Base-by-base conservation (phyloP, 805 yeast genomes). In the Sugiyamaella lignohabitans region DNA sequence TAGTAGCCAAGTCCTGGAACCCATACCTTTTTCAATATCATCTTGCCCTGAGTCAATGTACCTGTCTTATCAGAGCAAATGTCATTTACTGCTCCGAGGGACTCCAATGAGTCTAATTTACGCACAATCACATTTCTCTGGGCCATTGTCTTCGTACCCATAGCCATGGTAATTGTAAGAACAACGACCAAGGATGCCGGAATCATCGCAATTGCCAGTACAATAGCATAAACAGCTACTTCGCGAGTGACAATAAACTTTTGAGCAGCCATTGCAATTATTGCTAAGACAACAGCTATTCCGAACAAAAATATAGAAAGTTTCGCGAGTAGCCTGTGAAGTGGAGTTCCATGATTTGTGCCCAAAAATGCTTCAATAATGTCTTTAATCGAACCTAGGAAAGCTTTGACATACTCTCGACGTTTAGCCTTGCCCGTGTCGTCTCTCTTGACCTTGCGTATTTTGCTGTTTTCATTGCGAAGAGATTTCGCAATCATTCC, bases 171-270 rank as follows among this genome's bases (percentile, higher is more conserved):
- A 53, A 84, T 83, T n/a, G 93, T 84, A 50, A 84, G 72, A 20
- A 84, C 93, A 19, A 84, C 93, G 51, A 83, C 82, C 56, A 84
- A 71, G 0, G 89, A 80, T 2, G 88, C 83, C 2, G 93, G 93
- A 53, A 84, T 84, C 87, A 84, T 84, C 3, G 89, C 79, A 41
- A 84, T 68, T 58, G 84, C 85, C 41, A 84, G 89, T 67, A 94
- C 87, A 58, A 87, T 82, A 21, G 96, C 95, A 60, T 87, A 87
- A 42, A 87, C 80, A 11, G 94, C 95, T 32, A 87, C 93, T 55
- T 86, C 87, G 47, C 73, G 76, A 54, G 78, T 80, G n/a, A 87
- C 95, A 10, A 68, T 58, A 64, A 86, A 80, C 50, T 75, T 75
- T 65, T 87, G 94, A 6, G 93, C 78, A 1, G 81, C 94, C 94